Evolutionary conservation across 1,284 basidiomycete species (phyloP).

Genomic region (Boletus hoseneyae): DNA sequence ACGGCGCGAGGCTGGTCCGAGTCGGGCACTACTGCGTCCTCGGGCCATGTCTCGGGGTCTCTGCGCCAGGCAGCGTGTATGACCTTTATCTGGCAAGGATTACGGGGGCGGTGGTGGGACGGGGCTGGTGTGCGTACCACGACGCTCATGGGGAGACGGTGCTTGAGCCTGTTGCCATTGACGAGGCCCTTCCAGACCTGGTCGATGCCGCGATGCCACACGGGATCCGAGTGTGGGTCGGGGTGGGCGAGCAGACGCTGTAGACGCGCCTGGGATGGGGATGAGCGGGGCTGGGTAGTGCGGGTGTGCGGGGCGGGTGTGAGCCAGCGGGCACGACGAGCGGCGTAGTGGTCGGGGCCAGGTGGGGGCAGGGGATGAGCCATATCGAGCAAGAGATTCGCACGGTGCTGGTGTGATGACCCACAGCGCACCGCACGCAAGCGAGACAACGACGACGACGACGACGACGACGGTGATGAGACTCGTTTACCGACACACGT

Average conservation of each 20-base stretch:
- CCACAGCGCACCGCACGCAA: no score
- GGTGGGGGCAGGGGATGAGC: constrained; percentile 47
- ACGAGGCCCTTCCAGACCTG: constrained; percentile 62
- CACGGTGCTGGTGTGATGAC: constrained; percentile 13
- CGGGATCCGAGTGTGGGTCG: constrained; percentile 45
- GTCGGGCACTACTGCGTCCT: constrained; percentile 50
- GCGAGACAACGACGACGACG: no score
- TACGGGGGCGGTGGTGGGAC: constrained; percentile 8
- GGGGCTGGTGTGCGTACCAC: constrained; percentile 47
- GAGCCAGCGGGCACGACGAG: constrained; percentile 61
- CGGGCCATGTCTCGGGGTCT: constrained; percentile 68
- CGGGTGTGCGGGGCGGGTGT: constrained; percentile 20
- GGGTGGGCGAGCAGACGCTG: constrained; percentile 50
- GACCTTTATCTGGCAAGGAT: constrained; percentile 55
- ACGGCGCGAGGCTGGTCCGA: constrained; percentile 43
- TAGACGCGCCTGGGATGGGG: constrained; percentile 46
- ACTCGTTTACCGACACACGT: constrained; percentile 54
- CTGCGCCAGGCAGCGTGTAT: constrained; percentile 69
- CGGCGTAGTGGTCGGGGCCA: constrained; percentile 59
- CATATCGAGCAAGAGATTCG: constrained; percentile 27
- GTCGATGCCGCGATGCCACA: constrained; percentile 56
- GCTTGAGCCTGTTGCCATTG: constrained; percentile 54
- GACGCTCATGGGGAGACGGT: constrained; percentile 53
- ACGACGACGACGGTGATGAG: constrained; percentile 26
- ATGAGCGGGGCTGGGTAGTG: constrained; percentile 17